phyloP scores from a whole-genome alignment of 768 basidiomycete species.

The Leccinum imitatum region DNA sequence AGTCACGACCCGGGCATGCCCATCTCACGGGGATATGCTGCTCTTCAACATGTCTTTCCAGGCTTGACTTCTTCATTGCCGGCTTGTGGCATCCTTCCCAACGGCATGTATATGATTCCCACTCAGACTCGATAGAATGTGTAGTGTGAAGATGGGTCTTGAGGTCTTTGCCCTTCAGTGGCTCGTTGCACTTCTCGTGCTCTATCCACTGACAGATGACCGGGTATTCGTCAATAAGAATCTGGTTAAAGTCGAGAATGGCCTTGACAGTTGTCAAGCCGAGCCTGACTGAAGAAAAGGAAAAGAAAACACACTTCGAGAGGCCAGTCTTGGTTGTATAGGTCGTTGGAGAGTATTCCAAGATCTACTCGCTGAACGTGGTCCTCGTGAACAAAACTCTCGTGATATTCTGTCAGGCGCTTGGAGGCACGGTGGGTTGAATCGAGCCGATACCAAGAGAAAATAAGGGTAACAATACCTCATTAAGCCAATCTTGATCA shows the following conservation, averaged over 20 bases:
- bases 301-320: neutral
- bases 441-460: neutral
- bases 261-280: constrained; percentile 2
- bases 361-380: constrained; percentile 1
- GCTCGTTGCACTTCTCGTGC: constrained; percentile 1
- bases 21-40: constrained; percentile 14
- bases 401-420: neutral
- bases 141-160: constrained; percentile 1
- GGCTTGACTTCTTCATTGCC: constrained; percentile 9
- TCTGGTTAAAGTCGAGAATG: constrained; percentile 1
- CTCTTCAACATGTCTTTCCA: constrained; percentile 13
- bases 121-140: constrained; percentile 7
- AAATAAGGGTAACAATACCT: constrained; percentile 1
- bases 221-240: neutral
- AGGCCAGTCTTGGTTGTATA: neutral
- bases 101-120: constrained; percentile 1
- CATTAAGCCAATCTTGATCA: neutral
- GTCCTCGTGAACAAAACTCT: neutral
- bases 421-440: neutral
- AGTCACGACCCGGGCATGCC: neutral
- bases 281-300: too few species aligned
- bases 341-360: neutral
- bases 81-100: constrained; percentile 3
- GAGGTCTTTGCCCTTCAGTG: neutral
- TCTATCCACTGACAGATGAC: constrained; percentile 5